phyloP scores from a whole-genome alignment of 345 rosid species.

The Bruguiera parviflora region DNA sequence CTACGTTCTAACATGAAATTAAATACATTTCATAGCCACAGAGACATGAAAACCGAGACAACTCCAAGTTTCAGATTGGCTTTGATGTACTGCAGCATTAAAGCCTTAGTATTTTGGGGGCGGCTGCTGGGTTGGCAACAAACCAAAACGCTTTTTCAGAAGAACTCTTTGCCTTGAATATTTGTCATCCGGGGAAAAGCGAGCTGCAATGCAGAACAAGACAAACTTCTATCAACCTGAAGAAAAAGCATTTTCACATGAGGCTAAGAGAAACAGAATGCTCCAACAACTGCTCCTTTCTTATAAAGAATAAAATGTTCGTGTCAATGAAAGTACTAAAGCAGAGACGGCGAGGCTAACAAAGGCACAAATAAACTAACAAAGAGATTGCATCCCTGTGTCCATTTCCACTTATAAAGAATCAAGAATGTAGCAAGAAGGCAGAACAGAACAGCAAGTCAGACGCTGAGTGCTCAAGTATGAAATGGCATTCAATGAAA shows the following conservation, averaged over 20 bases:
- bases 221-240: not conserved
- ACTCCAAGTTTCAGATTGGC: not conserved
- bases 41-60: not conserved
- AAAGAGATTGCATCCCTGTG: not conserved
- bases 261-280: not conserved
- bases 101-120: conserved; percentile 57
- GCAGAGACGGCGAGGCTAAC: too few relatives aligned
- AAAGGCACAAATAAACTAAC: too few relatives aligned
- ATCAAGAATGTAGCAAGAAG: too few relatives aligned
- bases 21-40: conserved; percentile 4
- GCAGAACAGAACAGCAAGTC: too few relatives aligned
- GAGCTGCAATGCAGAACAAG: conserved; percentile 43
- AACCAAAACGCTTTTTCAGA: conserved; percentile 75
- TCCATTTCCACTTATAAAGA: not conserved
- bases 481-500: too few relatives aligned
- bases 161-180: conserved; percentile 70
- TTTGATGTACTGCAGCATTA: not conserved
- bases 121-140: conserved; percentile 66
- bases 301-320: too few relatives aligned
- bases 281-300: too few relatives aligned
- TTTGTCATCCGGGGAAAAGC: conserved; percentile 90
- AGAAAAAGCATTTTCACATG: not conserved
- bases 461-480: too few relatives aligned
- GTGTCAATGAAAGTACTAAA: too few relatives aligned
- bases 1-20: too few relatives aligned